Base-by-base conservation (phyloP, 768 basidiomycete species). In the Neoboletus subvelutipes region DNA sequence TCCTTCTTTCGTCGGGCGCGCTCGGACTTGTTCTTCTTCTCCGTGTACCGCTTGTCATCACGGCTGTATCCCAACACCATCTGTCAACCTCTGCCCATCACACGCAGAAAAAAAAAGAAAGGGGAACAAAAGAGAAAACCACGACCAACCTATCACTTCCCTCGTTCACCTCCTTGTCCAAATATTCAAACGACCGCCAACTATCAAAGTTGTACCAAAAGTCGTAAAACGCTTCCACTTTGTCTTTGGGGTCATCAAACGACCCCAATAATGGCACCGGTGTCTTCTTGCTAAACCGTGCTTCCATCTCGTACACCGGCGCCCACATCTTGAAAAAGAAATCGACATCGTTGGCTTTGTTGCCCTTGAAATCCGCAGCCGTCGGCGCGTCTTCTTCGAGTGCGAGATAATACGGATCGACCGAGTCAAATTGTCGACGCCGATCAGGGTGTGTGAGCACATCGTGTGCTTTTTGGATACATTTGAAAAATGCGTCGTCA, bases 131-230 rank as follows among this genome's bases (percentile, higher is more conserved):
- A 36, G 29, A 18, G 34, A 43, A 50, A 51, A 22, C 53, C 11
- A 51, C 9, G 1, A 78, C 86, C 61, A 51, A 94, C 93, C 82
- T 92, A 71, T 98, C 96, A 60, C 90, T 92, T 12, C 96, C 96
- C 76, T 99, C 96, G 72, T 98, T 96, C 55, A 93, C 89, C 73
- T 99, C 96, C 80, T 99, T 98, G 78, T 99, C 96, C 62, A 90
- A 78, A 80, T 94, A 98, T 75, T 99, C 96, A 71, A 98, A 99
- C 72, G 88, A 92, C 66, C 96, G 80, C 96, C 96, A 99, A 63
- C 89, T 92, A 74, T 98, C 96, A 75, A 99, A 96, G 81, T 95
- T 96, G 81, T 99, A 98, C 94, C 94, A 99, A 75, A 96, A 97
- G 73, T 98, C 90, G 79, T 99, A 99, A 80, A 99, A 98, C 7